Evolutionary conservation across 1,139 yeast genomes (phyloP), one percentile per base, ranked within the genome.

Genomic region (Spathaspora sp.): DNA sequence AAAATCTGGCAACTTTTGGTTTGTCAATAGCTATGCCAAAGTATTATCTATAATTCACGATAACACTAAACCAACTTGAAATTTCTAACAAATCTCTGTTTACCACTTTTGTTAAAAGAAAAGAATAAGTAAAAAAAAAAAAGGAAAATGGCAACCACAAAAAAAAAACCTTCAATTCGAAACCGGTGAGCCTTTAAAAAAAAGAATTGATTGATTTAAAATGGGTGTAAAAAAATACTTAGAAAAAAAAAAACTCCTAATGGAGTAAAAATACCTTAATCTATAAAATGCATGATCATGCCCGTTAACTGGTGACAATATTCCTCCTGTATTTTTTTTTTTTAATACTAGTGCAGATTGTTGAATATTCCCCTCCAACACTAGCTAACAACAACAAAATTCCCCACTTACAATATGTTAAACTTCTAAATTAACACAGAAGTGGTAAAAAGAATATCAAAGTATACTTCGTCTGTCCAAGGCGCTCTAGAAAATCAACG

Each of bases 141-240:
- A 31, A 31, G 36, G 36, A 31, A 31, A 31, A 31, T 31, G 36
- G 36, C 36, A 31, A 31, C 36, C 36, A 31, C 36, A 31, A 31
- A 31, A 31, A 31, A 31, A 26, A 26, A 13, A 15, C 36, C 36
- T 31, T 15, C 18, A n/a, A 7, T 37, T 11, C 11, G 39, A 37
- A 24, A 37, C n/a, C 24, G 24, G 39, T 20, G 39, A 37, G 26
- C 26, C 17, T 37, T 37, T 11, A 20, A 18, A 37, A 23, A 37
- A 24, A 37, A 4, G 4, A 11, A 27, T 27, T 27, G n/a, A 11
- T 13, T 27, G n/a, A n/a, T n/a, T n/a, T n/a, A n/a, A 10, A 27
- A 27, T 27, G 31, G 31, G 31, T n/a, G 31, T 27, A 37, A 37
- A 20, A 37, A 20, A 23, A 36, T 15, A 3, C 18, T n/a, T 7